Base-by-base conservation (phyloP, 2,329 filamentous ascomycete species). In the Fusarium anthophilum region DNA sequence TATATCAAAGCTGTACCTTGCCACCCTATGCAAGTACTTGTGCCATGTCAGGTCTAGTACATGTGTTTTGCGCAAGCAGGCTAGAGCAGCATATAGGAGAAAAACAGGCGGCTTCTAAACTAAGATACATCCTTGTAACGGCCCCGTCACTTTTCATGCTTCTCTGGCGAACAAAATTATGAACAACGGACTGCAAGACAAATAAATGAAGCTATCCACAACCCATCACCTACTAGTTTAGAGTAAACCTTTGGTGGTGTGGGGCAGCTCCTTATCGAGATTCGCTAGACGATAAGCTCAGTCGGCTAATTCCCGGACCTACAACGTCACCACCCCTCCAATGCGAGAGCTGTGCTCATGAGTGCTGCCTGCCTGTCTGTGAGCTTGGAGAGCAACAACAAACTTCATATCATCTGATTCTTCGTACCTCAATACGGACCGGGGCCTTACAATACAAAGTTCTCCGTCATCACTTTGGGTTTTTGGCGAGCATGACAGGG, bases 291-390 rank as follows among this genome's bases (percentile, higher is more conserved):
- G 63, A 72, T 72, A 64, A 69, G 66, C 32, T 38, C 35, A 20
- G 12, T 41, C 75, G 75, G 75, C 37, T 72, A 63, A 77, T 69
- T 56, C 38, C 30, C 74, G 75, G 75, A 48, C 50, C 58, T 28
- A 56, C 45, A 60, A 64, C 74, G 62, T 76, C 72, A 75, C 69
- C 69, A 72, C 75, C 69, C 69, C 69, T 68, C 74, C 57, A 50
- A 62, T 47, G 60, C 30, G 43, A 58, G 58, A 74, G 72, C 72
- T 77, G 51, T 70, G 50, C 66, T 65, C 60, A 73, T 73, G 68
- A 74, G 59, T 63, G 72, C 54, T 74, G 71, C 72, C 74, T 72
- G 68, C 72, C 74, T 73, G 68, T 70, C 72, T 76, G n/a, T 59
- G 64, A 63, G 66, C 58, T 68, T 61, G 41, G 54, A 68, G 41